Conservation (phyloP, 2,329 filamentous ascomycete species). For the Xylariaceae sp. region DNA sequence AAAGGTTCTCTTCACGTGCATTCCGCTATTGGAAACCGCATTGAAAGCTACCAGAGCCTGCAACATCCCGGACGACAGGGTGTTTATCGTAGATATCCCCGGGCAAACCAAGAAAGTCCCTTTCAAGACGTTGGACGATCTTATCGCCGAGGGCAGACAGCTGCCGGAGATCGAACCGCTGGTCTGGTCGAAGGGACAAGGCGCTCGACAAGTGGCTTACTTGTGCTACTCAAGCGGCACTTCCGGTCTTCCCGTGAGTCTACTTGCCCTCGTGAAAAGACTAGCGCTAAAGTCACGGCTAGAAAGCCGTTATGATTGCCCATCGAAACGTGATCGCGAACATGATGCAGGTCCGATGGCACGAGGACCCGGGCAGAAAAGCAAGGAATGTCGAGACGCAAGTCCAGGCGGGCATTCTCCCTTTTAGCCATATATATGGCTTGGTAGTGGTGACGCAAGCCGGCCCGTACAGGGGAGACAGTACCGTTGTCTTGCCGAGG, state of each 20-base stretch:
- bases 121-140: conserved; percentile 64
- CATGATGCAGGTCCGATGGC: conserved; percentile 61
- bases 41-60: conserved; percentile 63
- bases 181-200: conserved; percentile 61
- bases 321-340: conserved; percentile 77
- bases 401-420: conserved; percentile 64
- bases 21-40: conserved; percentile 63
- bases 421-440: conserved; percentile 78
- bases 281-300: conserved; percentile 1
- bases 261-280: background rate
- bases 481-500: conserved; percentile 69
- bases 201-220: conserved; percentile 66
- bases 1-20: conserved; percentile 70
- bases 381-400: conserved; percentile 36
- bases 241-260: conserved; percentile 66
- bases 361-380: conserved; percentile 38
- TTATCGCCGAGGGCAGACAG: conserved; percentile 60
- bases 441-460: conserved; percentile 71
- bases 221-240: conserved; percentile 76
- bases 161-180: conserved; percentile 53
- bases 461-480: conserved; percentile 70
- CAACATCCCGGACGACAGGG: conserved; percentile 61
- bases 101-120: conserved; percentile 43
- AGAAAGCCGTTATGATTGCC: conserved; percentile 80
- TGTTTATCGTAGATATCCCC: conserved; percentile 63